Percentiles rank a stretch among this genome's conserved stretches.
These are phyloP conservation scores for Cutaneotrichosporon sp. DNA, from an alignment of 1,284 basidiomycete genomes.

Conservation along the genomic window DNA sequence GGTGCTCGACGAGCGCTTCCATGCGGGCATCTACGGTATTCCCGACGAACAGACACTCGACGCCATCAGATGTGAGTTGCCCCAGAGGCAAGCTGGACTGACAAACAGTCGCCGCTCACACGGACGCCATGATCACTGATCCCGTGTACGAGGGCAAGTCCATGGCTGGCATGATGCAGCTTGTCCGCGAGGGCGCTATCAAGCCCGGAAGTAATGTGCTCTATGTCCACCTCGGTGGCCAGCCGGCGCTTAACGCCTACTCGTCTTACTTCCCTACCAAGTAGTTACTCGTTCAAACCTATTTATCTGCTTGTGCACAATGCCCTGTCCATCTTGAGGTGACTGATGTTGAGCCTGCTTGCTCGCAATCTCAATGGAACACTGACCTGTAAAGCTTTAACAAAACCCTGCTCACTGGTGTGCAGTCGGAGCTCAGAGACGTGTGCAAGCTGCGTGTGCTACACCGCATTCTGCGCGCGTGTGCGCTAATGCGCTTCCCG, in stretches of 20 bases:
- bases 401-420: too few relatives aligned
- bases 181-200: slow-evolving; percentile 29
- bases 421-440: too few relatives aligned
- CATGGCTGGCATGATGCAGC: slow-evolving; percentile 34
- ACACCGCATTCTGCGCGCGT: too few relatives aligned
- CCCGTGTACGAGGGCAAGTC: slow-evolving; percentile 39
- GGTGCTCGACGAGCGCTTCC: slow-evolving; percentile 31
- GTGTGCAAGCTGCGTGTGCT: too few relatives aligned
- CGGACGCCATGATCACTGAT: slow-evolving; percentile 35
- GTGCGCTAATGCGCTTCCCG: too few relatives aligned
- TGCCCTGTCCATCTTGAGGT: too few relatives aligned
- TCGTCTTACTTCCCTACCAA: slow-evolving; percentile 26
- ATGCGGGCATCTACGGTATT: slow-evolving; percentile 34
- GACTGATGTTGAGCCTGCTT: too few relatives aligned
- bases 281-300: too few relatives aligned
- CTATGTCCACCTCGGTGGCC: slow-evolving; percentile 36
- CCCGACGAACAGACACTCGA: slow-evolving; percentile 28
- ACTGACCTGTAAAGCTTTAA: too few relatives aligned
- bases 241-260: slow-evolving; percentile 33
- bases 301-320: too few relatives aligned
- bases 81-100: background rate
- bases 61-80: slow-evolving; percentile 30
- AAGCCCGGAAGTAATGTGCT: slow-evolving; percentile 27
- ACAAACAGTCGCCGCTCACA: slow-evolving; percentile 22
- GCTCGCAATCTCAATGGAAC: too few relatives aligned